A percentile compares a stretch with the other conserved stretches of the same genome.
phyloP scores from a whole-genome alignment of 108 stramenopile species.

The Craspedostauros australis region DNA sequence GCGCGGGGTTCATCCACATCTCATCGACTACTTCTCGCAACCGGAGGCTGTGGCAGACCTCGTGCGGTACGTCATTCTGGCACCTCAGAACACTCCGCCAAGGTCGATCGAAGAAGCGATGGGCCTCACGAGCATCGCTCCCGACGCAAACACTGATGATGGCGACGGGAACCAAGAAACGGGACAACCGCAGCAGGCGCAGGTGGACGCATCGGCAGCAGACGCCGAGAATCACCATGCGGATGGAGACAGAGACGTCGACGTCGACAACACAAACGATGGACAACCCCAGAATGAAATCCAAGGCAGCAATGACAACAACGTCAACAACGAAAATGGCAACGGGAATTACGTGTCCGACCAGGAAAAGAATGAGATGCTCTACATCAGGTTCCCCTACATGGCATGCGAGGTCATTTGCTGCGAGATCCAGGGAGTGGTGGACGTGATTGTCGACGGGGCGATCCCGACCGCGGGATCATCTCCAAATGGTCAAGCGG shows the following conservation, averaged over 20 bases:
- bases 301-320: not conserved
- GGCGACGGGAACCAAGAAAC: not conserved
- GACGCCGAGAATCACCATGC: not conserved
- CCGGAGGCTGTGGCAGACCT: constrained; percentile 68
- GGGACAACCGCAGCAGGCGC: not conserved
- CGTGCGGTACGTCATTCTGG: constrained; percentile 53
- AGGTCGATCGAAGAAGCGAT: not conserved
- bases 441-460: constrained; percentile 75
- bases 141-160: not conserved
- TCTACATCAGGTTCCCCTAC: constrained; percentile 82
- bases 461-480: constrained; percentile 30
- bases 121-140: not conserved
- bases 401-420: constrained; percentile 96
- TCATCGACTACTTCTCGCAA: constrained; percentile 82
- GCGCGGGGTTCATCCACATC: constrained; percentile 72
- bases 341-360: not conserved
- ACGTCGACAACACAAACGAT: not conserved
- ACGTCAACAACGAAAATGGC: not conserved
- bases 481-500: not conserved
- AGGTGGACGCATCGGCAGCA: constrained; percentile 1
- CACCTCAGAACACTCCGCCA: constrained; percentile 3
- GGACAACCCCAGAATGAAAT: not conserved
- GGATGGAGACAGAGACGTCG: not conserved
- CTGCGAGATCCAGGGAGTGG: constrained; percentile 80
- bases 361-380: constrained; percentile 31